Evolutionary conservation across 805 yeast species (phyloP).

Genomic region (Candida oleophila): DNA sequence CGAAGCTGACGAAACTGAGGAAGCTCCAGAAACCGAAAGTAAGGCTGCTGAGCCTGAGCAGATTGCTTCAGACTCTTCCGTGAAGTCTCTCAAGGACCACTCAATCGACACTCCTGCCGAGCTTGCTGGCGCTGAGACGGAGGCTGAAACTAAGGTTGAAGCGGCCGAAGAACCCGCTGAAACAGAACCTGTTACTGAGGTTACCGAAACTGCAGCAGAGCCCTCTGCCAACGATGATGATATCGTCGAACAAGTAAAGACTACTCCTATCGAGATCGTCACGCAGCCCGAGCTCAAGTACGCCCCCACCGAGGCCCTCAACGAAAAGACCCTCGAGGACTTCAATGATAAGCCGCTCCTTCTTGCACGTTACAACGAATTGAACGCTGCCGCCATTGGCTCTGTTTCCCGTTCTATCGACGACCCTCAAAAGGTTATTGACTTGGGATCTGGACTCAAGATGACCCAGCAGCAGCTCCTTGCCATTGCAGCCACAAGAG

Average conservation of each 20-base stretch:
- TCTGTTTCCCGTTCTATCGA: conserved; percentile 45
- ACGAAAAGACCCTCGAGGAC: conserved; percentile 33
- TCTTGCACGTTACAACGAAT: conserved; percentile 47
- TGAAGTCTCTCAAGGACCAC: conserved; percentile 20
- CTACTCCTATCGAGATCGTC: conserved; percentile 34
- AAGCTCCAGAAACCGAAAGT: not conserved
- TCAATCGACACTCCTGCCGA: conserved; percentile 8
- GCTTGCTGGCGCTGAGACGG: conserved; percentile 15
- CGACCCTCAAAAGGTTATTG: conserved; percentile 49
- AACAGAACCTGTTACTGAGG: conserved; percentile 9
- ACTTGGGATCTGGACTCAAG: conserved; percentile 53
- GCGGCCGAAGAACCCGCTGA: conserved; percentile 16
- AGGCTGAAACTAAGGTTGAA: conserved; percentile 14
- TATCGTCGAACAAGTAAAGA: conserved; percentile 25
- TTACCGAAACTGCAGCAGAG: conserved; percentile 16
- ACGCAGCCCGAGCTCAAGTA: conserved; percentile 32
- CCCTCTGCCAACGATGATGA: conserved; percentile 19
- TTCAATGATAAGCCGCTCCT: conserved; percentile 49
- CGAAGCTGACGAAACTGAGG: not conserved
- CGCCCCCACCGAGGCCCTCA: conserved; percentile 36
- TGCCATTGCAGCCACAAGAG: conserved; percentile 54
- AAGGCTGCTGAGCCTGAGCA: not conserved
- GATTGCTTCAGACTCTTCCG: conserved; percentile 21
- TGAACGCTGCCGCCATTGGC: conserved; percentile 47
- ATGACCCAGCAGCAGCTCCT: conserved; percentile 56